A percentile compares a stretch with the other conserved stretches of the same genome.
Conservation (phyloP, 1,284 basidiomycete species). For the Papiliotrema nemorosa region DNA sequence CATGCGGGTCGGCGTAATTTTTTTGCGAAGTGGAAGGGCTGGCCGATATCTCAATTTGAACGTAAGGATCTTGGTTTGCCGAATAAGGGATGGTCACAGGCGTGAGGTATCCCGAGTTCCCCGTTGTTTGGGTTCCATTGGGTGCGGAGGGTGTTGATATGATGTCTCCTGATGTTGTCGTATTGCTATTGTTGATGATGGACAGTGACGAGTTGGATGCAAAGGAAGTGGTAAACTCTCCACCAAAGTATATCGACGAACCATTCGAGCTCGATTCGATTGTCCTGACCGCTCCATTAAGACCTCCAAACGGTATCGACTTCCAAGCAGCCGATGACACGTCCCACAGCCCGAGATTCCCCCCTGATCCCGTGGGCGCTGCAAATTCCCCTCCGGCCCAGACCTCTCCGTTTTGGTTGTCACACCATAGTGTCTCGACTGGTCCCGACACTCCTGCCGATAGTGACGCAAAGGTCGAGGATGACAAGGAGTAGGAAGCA, state of each 20-base stretch:
- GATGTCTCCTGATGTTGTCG: constrained; percentile 67
- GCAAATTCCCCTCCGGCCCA: constrained; percentile 82
- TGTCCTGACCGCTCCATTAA: constrained; percentile 72
- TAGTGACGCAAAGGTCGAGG: constrained; percentile 23
- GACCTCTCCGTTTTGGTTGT: constrained; percentile 63
- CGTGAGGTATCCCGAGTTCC: constrained; percentile 84
- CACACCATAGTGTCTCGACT: constrained; percentile 77
- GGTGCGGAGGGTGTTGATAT: constrained; percentile 40
- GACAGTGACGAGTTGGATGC: constrained; percentile 54
- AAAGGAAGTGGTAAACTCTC: constrained; percentile 76
- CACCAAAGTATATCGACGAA: constrained; percentile 77
- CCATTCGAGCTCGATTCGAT: constrained; percentile 72
- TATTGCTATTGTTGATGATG: constrained; percentile 54
- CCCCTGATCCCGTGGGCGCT: constrained; percentile 47
- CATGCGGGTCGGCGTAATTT: constrained; percentile 66
- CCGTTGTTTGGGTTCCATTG: constrained; percentile 63
- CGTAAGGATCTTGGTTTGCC: constrained; percentile 15
- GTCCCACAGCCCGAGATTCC: constrained; percentile 78
- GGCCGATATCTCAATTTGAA: constrained; percentile 57
- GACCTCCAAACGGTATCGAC: constrained; percentile 73
- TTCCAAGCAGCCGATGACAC: constrained; percentile 58
- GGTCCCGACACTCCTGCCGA: constrained; percentile 57
- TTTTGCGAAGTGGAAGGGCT: constrained; percentile 64
- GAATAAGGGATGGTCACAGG: constrained; percentile 70
- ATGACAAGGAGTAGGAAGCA: constrained; percentile 29